phyloP scores from a whole-genome alignment of 78 protist genomes.

The Dictyostelium capitatum region DNA sequence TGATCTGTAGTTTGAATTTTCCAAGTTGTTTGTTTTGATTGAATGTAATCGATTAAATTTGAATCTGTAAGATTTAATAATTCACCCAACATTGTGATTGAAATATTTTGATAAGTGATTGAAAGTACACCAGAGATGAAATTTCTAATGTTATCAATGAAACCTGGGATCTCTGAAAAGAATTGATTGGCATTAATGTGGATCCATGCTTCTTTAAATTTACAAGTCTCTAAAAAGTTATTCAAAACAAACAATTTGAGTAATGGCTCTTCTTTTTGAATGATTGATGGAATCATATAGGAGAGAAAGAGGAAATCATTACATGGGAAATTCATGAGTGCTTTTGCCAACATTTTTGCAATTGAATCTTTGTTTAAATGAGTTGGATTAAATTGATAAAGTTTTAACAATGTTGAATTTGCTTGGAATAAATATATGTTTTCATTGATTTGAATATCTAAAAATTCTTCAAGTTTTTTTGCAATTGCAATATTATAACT shows the following conservation, averaged over 20 bases:
- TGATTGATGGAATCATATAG: slow-evolving; percentile 76
- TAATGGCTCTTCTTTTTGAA: slow-evolving; percentile 79
- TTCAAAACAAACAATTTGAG: slow-evolving; percentile 48
- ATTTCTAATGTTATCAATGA: slow-evolving; percentile 44
- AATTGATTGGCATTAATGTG: slow-evolving; percentile 42
- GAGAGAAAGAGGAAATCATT: slow-evolving; percentile 75
- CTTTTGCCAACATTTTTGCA: slow-evolving; percentile 70
- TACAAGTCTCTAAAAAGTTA: slow-evolving; percentile 54
- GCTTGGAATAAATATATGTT: slow-evolving; percentile 70
- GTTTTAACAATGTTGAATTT: slow-evolving; percentile 56
- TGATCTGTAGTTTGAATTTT: neutral
- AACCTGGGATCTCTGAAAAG: slow-evolving; percentile 61
- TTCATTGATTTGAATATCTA: slow-evolving; percentile 72
- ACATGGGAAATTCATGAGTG: slow-evolving; percentile 79
- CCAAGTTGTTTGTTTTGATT: slow-evolving; percentile 62
- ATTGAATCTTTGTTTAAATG: slow-evolving; percentile 70
- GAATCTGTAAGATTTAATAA: slow-evolving; percentile 30
- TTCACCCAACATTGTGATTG: slow-evolving; percentile 48
- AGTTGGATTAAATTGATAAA: slow-evolving; percentile 79
- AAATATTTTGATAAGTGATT: slow-evolving; percentile 58
- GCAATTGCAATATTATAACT: slow-evolving; percentile 64
- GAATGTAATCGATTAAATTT: slow-evolving; percentile 17
- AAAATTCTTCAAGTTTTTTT: slow-evolving; percentile 64
- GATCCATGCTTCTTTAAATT: slow-evolving; percentile 72
- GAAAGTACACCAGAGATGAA: slow-evolving; percentile 65